Conservation (phyloP, 345 rosid species). For the Xanthoceras sorbifolium region DNA sequence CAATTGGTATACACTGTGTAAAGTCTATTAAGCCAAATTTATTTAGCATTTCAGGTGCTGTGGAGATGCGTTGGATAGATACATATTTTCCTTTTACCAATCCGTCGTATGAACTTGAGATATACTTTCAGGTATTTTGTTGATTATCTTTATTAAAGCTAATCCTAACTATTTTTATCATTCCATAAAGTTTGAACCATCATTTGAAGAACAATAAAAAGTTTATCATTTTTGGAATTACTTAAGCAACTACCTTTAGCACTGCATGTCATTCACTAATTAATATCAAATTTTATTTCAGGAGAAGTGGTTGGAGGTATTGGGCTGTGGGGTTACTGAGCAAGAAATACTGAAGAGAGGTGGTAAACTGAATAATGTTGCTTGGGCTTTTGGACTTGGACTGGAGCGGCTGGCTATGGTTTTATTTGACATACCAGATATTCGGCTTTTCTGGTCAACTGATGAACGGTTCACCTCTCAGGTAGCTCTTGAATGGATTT, state of each 20-base stretch:
- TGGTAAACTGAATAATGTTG: slow-evolving; percentile 67
- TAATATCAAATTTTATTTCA: slow-evolving; percentile 33
- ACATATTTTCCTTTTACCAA: slow-evolving; percentile 92
- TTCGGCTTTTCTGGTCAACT: slow-evolving; percentile 85
- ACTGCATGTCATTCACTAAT: slow-evolving; percentile 25
- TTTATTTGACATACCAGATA: slow-evolving; percentile 94
- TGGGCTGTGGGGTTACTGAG: slow-evolving; percentile 97
- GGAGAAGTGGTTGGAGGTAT: slow-evolving; percentile 96
- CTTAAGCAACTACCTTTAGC: slow-evolving; percentile 10
- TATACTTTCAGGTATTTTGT: slow-evolving; percentile 73
- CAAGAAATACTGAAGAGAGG: slow-evolving; percentile 74
- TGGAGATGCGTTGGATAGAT: slow-evolving; percentile 96
- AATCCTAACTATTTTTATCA: background rate
- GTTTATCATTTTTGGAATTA: background rate
- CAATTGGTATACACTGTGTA: background rate
- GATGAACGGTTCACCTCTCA: slow-evolving; percentile 90
- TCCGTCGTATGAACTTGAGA: slow-evolving; percentile 97
- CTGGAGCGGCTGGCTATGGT: slow-evolving; percentile 96
- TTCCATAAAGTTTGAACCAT: background rate
- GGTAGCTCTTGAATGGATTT: slow-evolving; percentile 38
- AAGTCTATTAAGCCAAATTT: slow-evolving; percentile 13
- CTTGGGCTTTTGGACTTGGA: slow-evolving; percentile 99
- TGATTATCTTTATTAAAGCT: background rate
- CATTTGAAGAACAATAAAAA: background rate
- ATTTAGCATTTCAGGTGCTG: slow-evolving; percentile 62